Conservation (phyloP, 441 rosid genomes). For the Gossypium aridum region DNA sequence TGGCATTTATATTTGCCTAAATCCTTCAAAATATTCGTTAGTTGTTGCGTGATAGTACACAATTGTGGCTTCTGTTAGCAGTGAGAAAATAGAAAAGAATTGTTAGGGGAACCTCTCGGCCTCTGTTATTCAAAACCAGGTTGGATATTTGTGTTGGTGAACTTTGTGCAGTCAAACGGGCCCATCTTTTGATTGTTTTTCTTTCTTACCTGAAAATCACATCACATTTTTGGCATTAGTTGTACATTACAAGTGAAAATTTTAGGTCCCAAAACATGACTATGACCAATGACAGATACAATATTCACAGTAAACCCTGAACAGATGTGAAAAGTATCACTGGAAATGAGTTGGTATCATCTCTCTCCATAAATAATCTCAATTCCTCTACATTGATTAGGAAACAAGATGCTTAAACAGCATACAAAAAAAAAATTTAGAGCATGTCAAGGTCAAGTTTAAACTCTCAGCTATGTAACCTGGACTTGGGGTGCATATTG, state of each 20-base stretch:
- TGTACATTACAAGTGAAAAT: background rate
- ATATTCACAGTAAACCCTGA: background rate
- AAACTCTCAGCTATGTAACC: background rate
- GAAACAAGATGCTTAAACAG: background rate
- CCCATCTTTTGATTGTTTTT: constrained; percentile 72
- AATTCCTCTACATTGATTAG: background rate
- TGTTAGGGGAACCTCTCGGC: constrained; percentile 22
- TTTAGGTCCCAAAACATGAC: background rate
- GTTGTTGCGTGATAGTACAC: background rate
- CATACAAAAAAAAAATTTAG: background rate
- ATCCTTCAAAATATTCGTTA: background rate
- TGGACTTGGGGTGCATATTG: background rate
- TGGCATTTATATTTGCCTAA: background rate
- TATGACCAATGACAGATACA: background rate
- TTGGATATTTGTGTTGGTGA: constrained; percentile 36
- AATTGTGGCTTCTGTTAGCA: constrained; percentile 16
- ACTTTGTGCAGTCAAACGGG: constrained; percentile 92
- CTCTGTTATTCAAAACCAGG: constrained; percentile 21
- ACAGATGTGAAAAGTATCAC: background rate
- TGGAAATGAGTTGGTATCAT: background rate
- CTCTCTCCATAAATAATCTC: background rate
- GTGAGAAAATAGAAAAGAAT: constrained; percentile 34
- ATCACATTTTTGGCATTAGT: background rate
- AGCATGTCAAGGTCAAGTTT: background rate
- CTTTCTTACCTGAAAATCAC: constrained; percentile 54